These are phyloP conservation scores for Mortierella sp. DNA, from an alignment of 371 early-diverging fungal species.

Conservation along the genomic window DNA sequence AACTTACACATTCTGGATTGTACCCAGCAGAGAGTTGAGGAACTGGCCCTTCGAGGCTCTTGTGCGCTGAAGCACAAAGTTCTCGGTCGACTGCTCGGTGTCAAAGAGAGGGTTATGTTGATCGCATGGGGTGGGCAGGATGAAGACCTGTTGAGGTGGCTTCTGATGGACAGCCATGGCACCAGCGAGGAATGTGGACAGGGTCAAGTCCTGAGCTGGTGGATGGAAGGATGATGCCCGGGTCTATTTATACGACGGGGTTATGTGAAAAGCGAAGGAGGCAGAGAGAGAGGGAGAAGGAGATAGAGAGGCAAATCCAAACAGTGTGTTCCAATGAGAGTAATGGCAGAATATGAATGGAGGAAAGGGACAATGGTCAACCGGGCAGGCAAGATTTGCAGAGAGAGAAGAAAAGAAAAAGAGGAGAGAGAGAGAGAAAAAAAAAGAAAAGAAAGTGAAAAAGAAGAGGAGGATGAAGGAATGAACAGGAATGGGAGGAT, in stretches of 20 bases:
- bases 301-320: background rate
- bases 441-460: background rate
- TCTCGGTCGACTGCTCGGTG: constrained; percentile 64
- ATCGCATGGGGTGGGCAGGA: constrained; percentile 52
- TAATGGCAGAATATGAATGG: too few relatives aligned
- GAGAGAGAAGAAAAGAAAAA: too few relatives aligned
- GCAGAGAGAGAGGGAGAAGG: background rate
- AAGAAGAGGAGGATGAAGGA: background rate
- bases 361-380: too few relatives aligned
- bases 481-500: background rate
- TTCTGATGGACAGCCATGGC: constrained; percentile 41
- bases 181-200: background rate
- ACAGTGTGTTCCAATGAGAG: background rate
- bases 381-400: too few relatives aligned
- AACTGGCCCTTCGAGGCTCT: constrained; percentile 66
- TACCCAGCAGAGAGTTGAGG: constrained; percentile 78
- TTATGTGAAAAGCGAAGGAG: background rate
- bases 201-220: background rate
- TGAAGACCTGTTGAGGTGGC: constrained; percentile 50
- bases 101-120: constrained; percentile 56
- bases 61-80: constrained; percentile 79
- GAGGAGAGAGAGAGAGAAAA: too few relatives aligned
- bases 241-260: background rate
- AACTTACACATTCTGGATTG: constrained; percentile 86
- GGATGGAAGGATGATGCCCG: background rate